These are phyloP conservation scores for Tetrapisispora phaffii DNA, from an alignment of 805 yeast species.

Conservation along the genomic window DNA sequence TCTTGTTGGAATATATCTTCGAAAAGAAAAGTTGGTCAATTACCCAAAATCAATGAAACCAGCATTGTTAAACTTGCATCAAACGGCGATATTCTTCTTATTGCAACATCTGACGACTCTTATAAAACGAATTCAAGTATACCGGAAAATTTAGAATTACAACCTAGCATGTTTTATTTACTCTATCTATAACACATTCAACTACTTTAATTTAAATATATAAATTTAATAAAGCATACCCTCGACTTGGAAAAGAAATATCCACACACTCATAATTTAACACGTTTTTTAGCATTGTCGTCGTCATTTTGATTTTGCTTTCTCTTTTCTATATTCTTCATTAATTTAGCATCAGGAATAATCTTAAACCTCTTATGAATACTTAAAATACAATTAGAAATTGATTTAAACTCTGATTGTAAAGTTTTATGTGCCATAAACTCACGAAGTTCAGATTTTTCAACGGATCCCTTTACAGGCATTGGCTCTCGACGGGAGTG, in stretches of 20 bases:
- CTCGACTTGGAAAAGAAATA: not conserved
- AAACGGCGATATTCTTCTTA: slow-evolving; percentile 26
- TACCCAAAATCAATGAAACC: slow-evolving; percentile 40
- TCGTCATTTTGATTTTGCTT: slow-evolving; percentile 11
- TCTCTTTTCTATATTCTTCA: slow-evolving; percentile 50
- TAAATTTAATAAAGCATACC: too few relatives aligned
- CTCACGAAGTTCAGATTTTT: slow-evolving; percentile 14
- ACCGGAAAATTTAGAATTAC: slow-evolving; percentile 12
- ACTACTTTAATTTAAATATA: too few relatives aligned
- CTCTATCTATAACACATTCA: slow-evolving; percentile 5
- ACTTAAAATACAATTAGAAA: slow-evolving; percentile 31
- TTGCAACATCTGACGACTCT: slow-evolving; percentile 43
- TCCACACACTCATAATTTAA: not conserved
- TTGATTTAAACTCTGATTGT: slow-evolving; percentile 44
- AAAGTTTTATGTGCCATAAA: slow-evolving; percentile 48
- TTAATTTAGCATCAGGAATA: slow-evolving; percentile 50
- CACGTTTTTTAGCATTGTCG: slow-evolving; percentile 3
- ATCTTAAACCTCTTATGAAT: slow-evolving; percentile 29
- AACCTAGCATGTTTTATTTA: slow-evolving; percentile 20
- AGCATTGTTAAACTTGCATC: slow-evolving; percentile 35
- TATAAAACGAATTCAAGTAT: slow-evolving; percentile 32
- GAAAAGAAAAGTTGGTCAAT: slow-evolving; percentile 64
- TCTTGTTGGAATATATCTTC: slow-evolving; percentile 85
- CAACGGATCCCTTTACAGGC: slow-evolving; percentile 12
- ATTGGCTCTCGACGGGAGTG: slow-evolving; percentile 4